Conservation (phyloP, 768 basidiomycete genomes). For the Trametes punicea region DNA sequence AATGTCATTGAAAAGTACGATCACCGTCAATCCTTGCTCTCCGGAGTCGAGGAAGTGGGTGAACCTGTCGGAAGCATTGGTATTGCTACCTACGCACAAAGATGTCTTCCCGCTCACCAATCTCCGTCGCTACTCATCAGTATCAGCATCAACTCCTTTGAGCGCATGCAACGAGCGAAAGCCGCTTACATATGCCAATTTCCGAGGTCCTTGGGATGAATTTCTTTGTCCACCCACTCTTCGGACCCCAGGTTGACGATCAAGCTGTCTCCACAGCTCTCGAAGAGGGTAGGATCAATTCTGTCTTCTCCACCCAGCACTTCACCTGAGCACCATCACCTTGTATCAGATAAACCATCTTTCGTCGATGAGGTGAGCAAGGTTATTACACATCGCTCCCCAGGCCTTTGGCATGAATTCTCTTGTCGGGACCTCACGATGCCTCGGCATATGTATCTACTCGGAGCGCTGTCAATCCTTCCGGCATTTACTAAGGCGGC, state of each 20-base stretch:
- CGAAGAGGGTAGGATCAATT: conserved; percentile 29
- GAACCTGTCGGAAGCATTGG: conserved; percentile 12
- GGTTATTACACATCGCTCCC: conserved; percentile 22
- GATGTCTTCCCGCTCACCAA: conserved; percentile 18
- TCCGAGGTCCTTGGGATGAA: conserved; percentile 30
- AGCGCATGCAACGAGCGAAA: background rate
- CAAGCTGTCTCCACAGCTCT: conserved; percentile 32
- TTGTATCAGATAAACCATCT: no score
- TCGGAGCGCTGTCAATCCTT: background rate
- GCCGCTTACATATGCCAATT: conserved; percentile 34
- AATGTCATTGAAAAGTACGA: conserved; percentile 37
- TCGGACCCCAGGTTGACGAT: conserved; percentile 37
- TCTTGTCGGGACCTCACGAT: conserved; percentile 24
- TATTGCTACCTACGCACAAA: no score
- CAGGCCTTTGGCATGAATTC: conserved; percentile 31
- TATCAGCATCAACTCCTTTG: background rate
- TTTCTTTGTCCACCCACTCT: conserved; percentile 25
- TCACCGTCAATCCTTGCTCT: conserved; percentile 36
- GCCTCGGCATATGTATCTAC: conserved; percentile 33
- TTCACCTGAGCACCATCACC: conserved; percentile 29
- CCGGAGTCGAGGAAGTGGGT: conserved; percentile 38
- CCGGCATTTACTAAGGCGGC: background rate
- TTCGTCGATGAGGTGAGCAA: background rate
- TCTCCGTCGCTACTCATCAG: conserved; percentile 25
- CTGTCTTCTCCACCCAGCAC: conserved; percentile 36